phyloP scores from a whole-genome alignment of 768 basidiomycete species.

The Neoboletus brunneissimus region DNA sequence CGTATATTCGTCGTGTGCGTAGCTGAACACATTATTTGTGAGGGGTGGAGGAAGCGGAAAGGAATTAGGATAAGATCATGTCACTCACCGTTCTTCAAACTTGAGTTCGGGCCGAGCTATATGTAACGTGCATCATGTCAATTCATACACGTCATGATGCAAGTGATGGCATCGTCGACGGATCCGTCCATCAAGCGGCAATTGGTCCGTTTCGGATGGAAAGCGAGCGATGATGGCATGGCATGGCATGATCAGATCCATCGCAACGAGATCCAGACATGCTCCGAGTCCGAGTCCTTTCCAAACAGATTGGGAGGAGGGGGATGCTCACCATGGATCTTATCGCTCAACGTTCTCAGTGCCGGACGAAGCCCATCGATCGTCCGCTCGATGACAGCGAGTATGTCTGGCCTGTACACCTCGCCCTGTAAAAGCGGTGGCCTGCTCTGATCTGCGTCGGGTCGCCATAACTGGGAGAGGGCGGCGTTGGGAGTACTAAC shows the following conservation, averaged over 20 bases:
- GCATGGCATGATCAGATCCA: background rate
- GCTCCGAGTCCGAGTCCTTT: background rate
- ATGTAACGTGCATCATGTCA: background rate
- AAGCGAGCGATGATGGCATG: background rate
- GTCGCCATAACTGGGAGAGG: slow-evolving; percentile 1
- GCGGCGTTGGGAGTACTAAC: background rate
- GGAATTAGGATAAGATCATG: background rate
- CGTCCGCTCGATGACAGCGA: slow-evolving; percentile 56
- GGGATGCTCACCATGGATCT: slow-evolving; percentile 59
- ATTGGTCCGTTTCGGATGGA: background rate
- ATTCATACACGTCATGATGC: background rate
- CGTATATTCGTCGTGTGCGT: slow-evolving; percentile 71
- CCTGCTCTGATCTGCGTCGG: background rate
- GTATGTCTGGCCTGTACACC: slow-evolving; percentile 56
- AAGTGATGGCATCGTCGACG: background rate
- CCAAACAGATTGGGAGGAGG: background rate
- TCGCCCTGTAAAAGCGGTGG: slow-evolving; percentile 4
- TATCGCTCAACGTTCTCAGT: slow-evolving; percentile 59
- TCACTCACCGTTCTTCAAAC: slow-evolving; percentile 58
- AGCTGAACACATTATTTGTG: slow-evolving; percentile 5
- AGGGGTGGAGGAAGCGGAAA: too few species aligned
- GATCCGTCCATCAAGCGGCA: too few species aligned
- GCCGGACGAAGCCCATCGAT: slow-evolving; percentile 53
- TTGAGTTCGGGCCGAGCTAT: slow-evolving; percentile 67
- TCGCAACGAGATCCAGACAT: background rate